A percentile compares a stretch with the other conserved stretches of the same genome.
Conservation (phyloP, 306 rosid genomes). For the Corylus heterophylla region DNA sequence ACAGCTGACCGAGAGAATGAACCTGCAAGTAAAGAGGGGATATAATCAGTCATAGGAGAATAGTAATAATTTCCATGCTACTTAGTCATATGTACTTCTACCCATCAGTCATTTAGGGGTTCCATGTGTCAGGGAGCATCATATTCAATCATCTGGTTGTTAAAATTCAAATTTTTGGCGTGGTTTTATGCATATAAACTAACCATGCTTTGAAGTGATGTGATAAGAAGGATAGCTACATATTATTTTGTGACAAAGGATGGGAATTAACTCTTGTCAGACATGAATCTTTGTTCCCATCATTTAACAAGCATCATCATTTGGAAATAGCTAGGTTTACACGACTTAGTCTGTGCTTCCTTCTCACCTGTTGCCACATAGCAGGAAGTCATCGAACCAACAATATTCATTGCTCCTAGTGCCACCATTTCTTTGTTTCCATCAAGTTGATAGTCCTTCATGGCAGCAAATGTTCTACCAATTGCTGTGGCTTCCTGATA, state of each 20-base stretch:
- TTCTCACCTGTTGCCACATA: conserved; percentile 95
- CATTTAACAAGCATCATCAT: conserved; percentile 1
- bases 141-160: background rate
- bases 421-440: conserved; percentile 99
- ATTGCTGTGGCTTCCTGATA: conserved; percentile 90
- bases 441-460: conserved; percentile 92
- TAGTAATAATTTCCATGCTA: background rate
- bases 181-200: background rate
- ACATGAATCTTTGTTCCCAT: background rate
- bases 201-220: background rate
- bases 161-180: background rate
- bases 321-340: background rate
- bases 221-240: background rate
- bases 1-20: conserved; percentile 97
- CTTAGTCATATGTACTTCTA: background rate
- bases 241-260: background rate
- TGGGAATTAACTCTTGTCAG: background rate
- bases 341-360: conserved; percentile 1
- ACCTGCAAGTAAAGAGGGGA: conserved; percentile 49
- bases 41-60: conserved; percentile 29
- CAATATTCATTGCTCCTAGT: conserved; percentile 85
- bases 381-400: conserved; percentile 95
- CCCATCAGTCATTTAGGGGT: background rate
- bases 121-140: background rate
- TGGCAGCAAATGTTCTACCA: conserved; percentile 95